A percentile compares a stretch with the other conserved stretches of the same genome.
These are phyloP conservation scores for Chalciporus sphaerocephalus DNA, from an alignment of 768 basidiomycete genomes.

Conservation along the genomic window DNA sequence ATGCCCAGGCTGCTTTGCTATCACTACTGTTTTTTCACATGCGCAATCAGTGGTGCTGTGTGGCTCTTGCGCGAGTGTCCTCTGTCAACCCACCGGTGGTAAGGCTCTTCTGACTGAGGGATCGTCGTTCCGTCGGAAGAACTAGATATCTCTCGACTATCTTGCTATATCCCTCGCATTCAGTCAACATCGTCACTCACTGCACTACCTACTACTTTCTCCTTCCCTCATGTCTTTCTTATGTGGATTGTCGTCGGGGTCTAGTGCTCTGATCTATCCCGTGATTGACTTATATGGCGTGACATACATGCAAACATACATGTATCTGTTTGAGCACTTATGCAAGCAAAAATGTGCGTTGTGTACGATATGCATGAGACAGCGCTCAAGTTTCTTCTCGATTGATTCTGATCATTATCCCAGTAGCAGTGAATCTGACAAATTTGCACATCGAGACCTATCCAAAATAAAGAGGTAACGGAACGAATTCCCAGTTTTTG, in stretches of 20 bases:
- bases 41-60: slow-evolving; percentile 97
- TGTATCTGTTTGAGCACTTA: slow-evolving; percentile 3
- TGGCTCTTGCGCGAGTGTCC: slow-evolving; percentile 84
- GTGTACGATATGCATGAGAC: neutral
- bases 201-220: neutral
- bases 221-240: slow-evolving; percentile 8
- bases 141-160: slow-evolving; percentile 38
- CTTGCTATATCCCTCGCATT: neutral
- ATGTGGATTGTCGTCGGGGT: slow-evolving; percentile 10
- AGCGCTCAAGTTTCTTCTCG: neutral
- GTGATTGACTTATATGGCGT: slow-evolving; percentile 3
- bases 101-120: slow-evolving; percentile 97
- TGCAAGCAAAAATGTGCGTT: neutral
- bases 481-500: too few species aligned
- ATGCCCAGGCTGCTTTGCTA: slow-evolving; percentile 94
- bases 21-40: slow-evolving; percentile 98
- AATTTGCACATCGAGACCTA: too few species aligned
- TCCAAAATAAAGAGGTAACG: too few species aligned
- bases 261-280: slow-evolving; percentile 8
- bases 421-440: neutral
- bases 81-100: slow-evolving; percentile 98
- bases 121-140: slow-evolving; percentile 97
- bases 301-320: slow-evolving; percentile 12
- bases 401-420: neutral
- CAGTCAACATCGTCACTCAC: slow-evolving; percentile 2